These are phyloP conservation scores for Heliamphora pulchella DNA, from an alignment of 179 eudicot species.

Conservation along the genomic window DNA sequence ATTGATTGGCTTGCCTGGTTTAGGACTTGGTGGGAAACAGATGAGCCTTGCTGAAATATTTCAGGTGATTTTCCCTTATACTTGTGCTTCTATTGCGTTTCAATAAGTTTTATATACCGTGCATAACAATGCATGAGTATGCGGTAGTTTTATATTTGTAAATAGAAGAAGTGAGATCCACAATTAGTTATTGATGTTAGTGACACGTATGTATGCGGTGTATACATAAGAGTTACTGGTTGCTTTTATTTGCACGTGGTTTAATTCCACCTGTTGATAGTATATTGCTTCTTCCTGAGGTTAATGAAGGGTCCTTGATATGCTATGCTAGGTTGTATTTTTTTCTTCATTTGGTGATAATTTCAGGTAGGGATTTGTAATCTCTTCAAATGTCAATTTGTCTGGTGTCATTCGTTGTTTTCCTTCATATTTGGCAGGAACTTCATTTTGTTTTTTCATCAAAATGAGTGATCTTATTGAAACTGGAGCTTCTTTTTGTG, in stretches of 20 bases:
- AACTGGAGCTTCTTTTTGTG: neutral
- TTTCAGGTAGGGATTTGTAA: neutral
- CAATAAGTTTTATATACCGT: no score
- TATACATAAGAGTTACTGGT: no score
- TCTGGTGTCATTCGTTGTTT: neutral
- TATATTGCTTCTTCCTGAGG: neutral
- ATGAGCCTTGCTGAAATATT: constrained; percentile 91
- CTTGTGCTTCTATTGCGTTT: neutral
- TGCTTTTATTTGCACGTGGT: no score
- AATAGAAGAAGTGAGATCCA: no score
- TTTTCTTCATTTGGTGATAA: neutral
- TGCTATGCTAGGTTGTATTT: no score
- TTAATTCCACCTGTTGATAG: neutral
- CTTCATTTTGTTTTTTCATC: neutral
- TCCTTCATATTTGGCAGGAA: neutral
- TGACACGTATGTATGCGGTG: no score
- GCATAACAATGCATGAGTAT: no score
- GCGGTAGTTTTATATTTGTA: no score
- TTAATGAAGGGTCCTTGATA: neutral
- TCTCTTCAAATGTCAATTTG: neutral
- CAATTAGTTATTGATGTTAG: no score
- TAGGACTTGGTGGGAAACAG: constrained; percentile 84
- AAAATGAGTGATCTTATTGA: neutral
- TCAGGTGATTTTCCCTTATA: constrained; percentile 49
- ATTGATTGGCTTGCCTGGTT: constrained; percentile 81